Base-by-base conservation (phyloP, 2,329 filamentous ascomycete genomes). In the Cryphonectria nitschkei region DNA sequence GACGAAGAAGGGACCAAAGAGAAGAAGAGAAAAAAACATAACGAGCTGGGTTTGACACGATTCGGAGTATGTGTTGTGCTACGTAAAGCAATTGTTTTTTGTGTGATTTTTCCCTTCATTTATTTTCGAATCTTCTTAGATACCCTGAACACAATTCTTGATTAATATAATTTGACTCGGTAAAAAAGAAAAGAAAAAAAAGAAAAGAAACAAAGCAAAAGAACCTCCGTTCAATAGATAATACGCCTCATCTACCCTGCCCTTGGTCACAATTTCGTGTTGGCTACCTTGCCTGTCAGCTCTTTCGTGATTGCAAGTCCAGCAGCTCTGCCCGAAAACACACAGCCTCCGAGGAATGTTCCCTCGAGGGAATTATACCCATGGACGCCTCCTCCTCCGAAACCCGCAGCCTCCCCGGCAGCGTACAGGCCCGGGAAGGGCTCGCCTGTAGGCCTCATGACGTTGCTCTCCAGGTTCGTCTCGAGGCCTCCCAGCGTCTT, bases 281-380 rank as follows among this genome's bases (percentile, higher is more conserved):
- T 68, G 7, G 46, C 34, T 1, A 68, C 68, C 19, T 70, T 34
- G 4, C 68, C 71, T 43, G 70, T 70, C 65, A 83, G 68, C 73
- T 88, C 86, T 3, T 84, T 82, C 0, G 84, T 86, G 74, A 90
- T 85, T 0, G 84, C 87, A 13, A 84, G 80, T 0, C 88, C 88
- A 0, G 88, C 88, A 0, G 84, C 84, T 7, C 87, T 79, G 0
- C 88, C 88, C 0, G 88, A 89, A 74, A 90, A 90, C 74, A 90
- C 89, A 71, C 88, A 90, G 0, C 88, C 88, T 19, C 88, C 88
- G 4, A 90, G 74, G 75, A 90, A 90, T 0, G 88, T 90, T 0
- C 88, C 88, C 77, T 90, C 88, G 50, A 90, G 84, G 1, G 88
- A 86, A 74, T 82, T 88, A 74, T 90, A 90, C 0, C 88, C 88